Conservation (phyloP, 2,329 filamentous ascomycete genomes). For the Talaromyces sp. region DNA sequence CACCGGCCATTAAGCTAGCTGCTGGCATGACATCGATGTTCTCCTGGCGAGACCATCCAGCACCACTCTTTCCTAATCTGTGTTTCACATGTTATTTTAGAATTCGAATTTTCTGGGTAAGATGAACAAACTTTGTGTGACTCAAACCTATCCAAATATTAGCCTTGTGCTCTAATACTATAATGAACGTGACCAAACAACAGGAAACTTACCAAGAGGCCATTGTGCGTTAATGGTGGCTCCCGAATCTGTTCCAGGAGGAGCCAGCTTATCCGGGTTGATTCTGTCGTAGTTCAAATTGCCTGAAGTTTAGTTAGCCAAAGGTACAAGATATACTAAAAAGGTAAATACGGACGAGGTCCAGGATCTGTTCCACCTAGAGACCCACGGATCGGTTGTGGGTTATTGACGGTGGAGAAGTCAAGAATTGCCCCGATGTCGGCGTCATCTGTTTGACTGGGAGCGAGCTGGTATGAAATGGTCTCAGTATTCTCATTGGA, state of each 20-base stretch:
- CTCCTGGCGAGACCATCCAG: constrained; percentile 54
- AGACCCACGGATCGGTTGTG: constrained; percentile 53
- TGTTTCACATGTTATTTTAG: neutral
- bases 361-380: constrained; percentile 50
- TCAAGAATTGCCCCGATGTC: constrained; percentile 51
- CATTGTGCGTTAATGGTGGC: constrained; percentile 44
- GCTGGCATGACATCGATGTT: constrained; percentile 48
- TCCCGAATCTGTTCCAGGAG: constrained; percentile 48
- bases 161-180: constrained; percentile 11
- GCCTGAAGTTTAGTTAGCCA: constrained; percentile 18
- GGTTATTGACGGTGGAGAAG: constrained; percentile 47
- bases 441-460: constrained; percentile 48
- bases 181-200: too few relatives aligned
- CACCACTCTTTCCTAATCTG: constrained; percentile 37
- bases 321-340: neutral
- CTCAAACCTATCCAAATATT: constrained; percentile 28
- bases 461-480: constrained; percentile 39
- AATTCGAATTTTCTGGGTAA: neutral
- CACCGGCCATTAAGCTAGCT: constrained; percentile 51
- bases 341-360: constrained; percentile 32
- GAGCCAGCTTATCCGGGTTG: constrained; percentile 52
- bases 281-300: constrained; percentile 49
- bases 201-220: constrained; percentile 42
- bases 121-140: constrained; percentile 36
- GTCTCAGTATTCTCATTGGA: constrained; percentile 31